Evolutionary conservation across 2,329 filamentous ascomycete species (phyloP).

Genomic region (Bipolaris victoriae): DNA sequence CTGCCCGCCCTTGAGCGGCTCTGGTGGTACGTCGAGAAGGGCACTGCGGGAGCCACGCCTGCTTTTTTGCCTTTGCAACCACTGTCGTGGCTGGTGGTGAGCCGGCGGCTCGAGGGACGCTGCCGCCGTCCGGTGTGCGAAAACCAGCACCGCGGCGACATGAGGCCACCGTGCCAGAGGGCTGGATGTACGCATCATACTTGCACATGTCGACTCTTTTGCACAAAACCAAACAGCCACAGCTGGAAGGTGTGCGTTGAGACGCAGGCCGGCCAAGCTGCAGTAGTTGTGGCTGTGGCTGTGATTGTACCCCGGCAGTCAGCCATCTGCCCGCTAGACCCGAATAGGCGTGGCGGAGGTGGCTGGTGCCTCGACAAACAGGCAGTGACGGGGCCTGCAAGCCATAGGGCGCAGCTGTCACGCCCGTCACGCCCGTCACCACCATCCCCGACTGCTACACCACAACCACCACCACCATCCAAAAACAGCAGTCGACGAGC

Average conservation of each 20-base stretch:
- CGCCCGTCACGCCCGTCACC: not conserved
- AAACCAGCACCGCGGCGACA: not conserved
- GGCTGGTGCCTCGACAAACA: conserved; percentile 23
- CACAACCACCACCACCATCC: conserved; percentile 3
- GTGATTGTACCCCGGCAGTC: conserved; percentile 34
- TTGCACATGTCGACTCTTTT: conserved; percentile 11
- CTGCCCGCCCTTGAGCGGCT: conserved; percentile 10
- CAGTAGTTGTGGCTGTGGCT: conserved; percentile 6
- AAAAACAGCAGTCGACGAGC: conserved; percentile 19
- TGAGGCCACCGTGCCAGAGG: too few species aligned
- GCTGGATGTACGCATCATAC: not conserved
- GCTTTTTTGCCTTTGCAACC: not conserved
- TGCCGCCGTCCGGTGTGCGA: not conserved
- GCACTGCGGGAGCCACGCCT: conserved; percentile 12
- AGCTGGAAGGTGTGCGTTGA: conserved; percentile 12
- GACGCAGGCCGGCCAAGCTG: conserved; percentile 11
- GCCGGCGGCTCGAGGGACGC: not conserved
- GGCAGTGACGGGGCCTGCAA: conserved; percentile 22
- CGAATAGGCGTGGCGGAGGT: conserved; percentile 24
- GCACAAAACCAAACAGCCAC: conserved; percentile 18
- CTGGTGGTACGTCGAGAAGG: conserved; percentile 16
- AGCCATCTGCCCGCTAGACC: conserved; percentile 15
- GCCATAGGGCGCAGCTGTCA: conserved; percentile 22
- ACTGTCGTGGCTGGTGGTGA: conserved; percentile 1
- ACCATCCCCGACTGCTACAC: conserved; percentile 6